Evolutionary conservation across 352 stramenopile genomes (phyloP).

Genomic region (Globisporangium lucens): DNA sequence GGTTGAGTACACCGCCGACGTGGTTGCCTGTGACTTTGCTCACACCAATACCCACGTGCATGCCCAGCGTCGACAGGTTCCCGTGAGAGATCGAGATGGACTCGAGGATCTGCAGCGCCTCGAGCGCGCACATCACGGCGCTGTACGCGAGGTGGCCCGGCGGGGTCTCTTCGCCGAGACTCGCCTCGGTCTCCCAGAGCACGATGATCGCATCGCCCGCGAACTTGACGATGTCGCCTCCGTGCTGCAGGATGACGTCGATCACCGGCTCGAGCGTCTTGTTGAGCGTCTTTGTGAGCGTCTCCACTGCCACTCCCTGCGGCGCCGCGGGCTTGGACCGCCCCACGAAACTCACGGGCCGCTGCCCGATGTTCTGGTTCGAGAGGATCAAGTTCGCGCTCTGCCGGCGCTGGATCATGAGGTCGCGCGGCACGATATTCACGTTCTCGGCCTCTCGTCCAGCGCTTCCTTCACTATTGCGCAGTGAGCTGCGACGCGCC

Average conservation of each 20-base stretch:
- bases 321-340: slow-evolving; percentile 43
- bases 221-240: slow-evolving; percentile 84
- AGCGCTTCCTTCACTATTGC: slow-evolving; percentile 5
- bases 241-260: slow-evolving; percentile 67
- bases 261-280: slow-evolving; percentile 79
- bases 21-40: slow-evolving; percentile 76
- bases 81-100: slow-evolving; percentile 21
- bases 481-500: slow-evolving; percentile 3
- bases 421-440: slow-evolving; percentile 21
- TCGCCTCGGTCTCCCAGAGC: slow-evolving; percentile 74
- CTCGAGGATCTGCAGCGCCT: slow-evolving; percentile 48
- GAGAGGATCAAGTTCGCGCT: slow-evolving; percentile 13
- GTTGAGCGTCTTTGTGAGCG: slow-evolving; percentile 71
- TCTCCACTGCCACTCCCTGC: slow-evolving; percentile 67
- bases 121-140: slow-evolving; percentile 52
- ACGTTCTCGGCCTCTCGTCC: slow-evolving; percentile 16
- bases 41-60: slow-evolving; percentile 83
- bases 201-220: slow-evolving; percentile 78
- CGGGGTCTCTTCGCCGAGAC: slow-evolving; percentile 26
- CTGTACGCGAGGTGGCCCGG: slow-evolving; percentile 53
- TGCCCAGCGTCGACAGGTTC: slow-evolving; percentile 43
- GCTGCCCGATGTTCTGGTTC: slow-evolving; percentile 18
- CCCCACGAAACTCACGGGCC: slow-evolving; percentile 45
- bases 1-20: slow-evolving; percentile 75
- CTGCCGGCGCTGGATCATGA: slow-evolving; percentile 8